Evolutionary conservation across 2,329 filamentous ascomycete species (phyloP), one percentile per base, ranked within the genome.

Genomic region (Fusarium robinianum): DNA sequence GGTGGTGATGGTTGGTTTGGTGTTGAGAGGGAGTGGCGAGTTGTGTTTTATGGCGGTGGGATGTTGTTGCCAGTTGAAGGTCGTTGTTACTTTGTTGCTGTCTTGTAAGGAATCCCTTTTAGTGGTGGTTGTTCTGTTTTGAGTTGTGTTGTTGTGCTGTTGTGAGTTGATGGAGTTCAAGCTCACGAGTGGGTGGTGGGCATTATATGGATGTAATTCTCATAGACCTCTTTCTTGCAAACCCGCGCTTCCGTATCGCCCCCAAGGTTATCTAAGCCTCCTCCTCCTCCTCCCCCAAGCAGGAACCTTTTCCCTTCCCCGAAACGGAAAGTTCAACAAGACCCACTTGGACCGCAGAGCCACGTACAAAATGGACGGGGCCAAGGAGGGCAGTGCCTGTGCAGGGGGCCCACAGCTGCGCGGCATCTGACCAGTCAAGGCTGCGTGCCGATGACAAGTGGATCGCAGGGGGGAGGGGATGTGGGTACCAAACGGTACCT

Each of bases 161-260:
- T n/a, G n/a, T n/a, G n/a, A n/a, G n/a, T n/a, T n/a, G n/a, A n/a
- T n/a, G n/a, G n/a, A 41, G 23, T 41, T 36, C 30, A 30, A 26
- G 31, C 21, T 29, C 14, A 11, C 34, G 40, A 43, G 36, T 40
- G 33, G 16, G 5, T 30, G 48, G 42, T 43, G 51, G 46, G 41
- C 51, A 47, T 53, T 53, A 54, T n/a, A n/a, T n/a, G n/a, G n/a
- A n/a, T 54, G 50, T 53, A 35, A 7, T 33, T 46, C 39, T 31
- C 23, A 48, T n/a, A n/a, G n/a, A n/a, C n/a, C n/a, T n/a, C n/a
- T n/a, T n/a, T n/a, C n/a, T n/a, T n/a, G n/a, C n/a, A n/a, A n/a
- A n/a, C n/a, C n/a, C n/a, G n/a, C n/a, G n/a, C n/a, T n/a, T n/a
- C n/a, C n/a, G n/a, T n/a, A n/a, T n/a, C n/a, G n/a, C n/a, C n/a